phyloP scores from a whole-genome alignment of 768 basidiomycete species.

The Cyclocybe aegerita region DNA sequence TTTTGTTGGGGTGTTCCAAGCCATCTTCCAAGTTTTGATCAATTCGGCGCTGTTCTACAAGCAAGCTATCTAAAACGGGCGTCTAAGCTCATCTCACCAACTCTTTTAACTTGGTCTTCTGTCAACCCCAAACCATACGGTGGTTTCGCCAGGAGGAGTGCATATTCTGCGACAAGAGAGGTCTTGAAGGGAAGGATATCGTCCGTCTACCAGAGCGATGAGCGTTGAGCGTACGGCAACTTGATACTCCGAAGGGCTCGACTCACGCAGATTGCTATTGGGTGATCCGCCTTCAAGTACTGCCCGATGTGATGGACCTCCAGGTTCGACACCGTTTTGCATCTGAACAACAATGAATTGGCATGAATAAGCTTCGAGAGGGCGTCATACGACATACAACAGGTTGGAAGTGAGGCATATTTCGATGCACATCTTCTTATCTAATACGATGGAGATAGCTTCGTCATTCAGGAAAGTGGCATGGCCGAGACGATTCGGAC shows the following conservation, averaged over 20 bases:
- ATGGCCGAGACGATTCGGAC: constrained; percentile 73
- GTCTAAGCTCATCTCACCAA: constrained; percentile 65
- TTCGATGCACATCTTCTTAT: constrained; percentile 63
- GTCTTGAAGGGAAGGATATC: constrained; percentile 79
- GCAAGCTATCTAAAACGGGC: constrained; percentile 27
- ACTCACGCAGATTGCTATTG: constrained; percentile 76
- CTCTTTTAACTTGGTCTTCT: constrained; percentile 49
- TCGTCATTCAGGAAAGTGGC: constrained; percentile 76
- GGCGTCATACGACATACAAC: constrained; percentile 42
- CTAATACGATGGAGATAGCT: constrained; percentile 52
- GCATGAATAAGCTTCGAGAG: background rate
- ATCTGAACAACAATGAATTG: constrained; percentile 33
- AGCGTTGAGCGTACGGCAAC: background rate
- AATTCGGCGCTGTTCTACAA: too few relatives aligned
- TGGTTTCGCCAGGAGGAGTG: constrained; percentile 68
- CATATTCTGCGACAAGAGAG: constrained; percentile 75
- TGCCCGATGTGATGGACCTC: constrained; percentile 73
- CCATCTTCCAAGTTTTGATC: too few relatives aligned
- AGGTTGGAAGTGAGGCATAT: constrained; percentile 83
- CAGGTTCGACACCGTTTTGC: constrained; percentile 64
- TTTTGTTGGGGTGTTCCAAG: too few relatives aligned
- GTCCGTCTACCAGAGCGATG: constrained; percentile 57
- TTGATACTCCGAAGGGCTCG: background rate
- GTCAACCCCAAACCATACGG: constrained; percentile 72
- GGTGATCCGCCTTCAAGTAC: constrained; percentile 63